Percentiles rank a stretch among this genome's conserved stretches.
These are phyloP conservation scores for Coniosporium apollinis DNA, from an alignment of 495 filamentous ascomycete genomes.

Conservation along the genomic window DNA sequence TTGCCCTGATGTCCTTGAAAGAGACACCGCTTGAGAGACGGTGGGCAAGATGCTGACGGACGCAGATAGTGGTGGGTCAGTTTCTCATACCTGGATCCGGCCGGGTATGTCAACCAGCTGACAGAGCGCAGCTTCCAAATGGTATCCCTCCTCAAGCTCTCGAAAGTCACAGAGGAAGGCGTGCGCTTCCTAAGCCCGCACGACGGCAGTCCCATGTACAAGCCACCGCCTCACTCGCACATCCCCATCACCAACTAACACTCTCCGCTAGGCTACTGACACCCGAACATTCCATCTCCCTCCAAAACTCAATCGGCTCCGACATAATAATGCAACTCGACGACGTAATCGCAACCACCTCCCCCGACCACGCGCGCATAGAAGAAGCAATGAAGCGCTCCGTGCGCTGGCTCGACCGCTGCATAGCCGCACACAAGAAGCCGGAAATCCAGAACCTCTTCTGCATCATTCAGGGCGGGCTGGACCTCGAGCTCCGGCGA, in stretches of 20 bases:
- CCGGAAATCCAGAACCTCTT: conserved; percentile 85
- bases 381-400: conserved; percentile 88
- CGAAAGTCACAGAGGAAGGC: conserved; percentile 86
- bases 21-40: conserved; percentile 8
- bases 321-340: conserved; percentile 99
- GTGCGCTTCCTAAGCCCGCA: conserved; percentile 90
- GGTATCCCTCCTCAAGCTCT: conserved; percentile 89
- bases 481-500: conserved; percentile 75
- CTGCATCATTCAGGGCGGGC: conserved; percentile 92
- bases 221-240: conserved; percentile 2
- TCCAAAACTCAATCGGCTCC: conserved; percentile 93
- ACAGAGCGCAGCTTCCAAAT: conserved; percentile 68
- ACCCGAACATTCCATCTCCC: conserved; percentile 87
- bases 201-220: conserved; percentile 81
- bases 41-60: too few relatives aligned
- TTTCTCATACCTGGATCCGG: conserved; percentile 11
- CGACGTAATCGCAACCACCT: conserved; percentile 91
- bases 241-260: not conserved
- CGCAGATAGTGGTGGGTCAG: conserved; percentile 84
- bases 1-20: not conserved
- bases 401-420: conserved; percentile 96
- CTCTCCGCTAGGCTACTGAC: conserved; percentile 53
- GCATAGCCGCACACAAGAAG: conserved; percentile 78
- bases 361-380: conserved; percentile 72
- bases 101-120: conserved; percentile 8